Evolutionary conservation across 129 eudicot genomes (phyloP), one percentile per base, ranked within the genome.

Genomic region (Escallonia rubra): DNA sequence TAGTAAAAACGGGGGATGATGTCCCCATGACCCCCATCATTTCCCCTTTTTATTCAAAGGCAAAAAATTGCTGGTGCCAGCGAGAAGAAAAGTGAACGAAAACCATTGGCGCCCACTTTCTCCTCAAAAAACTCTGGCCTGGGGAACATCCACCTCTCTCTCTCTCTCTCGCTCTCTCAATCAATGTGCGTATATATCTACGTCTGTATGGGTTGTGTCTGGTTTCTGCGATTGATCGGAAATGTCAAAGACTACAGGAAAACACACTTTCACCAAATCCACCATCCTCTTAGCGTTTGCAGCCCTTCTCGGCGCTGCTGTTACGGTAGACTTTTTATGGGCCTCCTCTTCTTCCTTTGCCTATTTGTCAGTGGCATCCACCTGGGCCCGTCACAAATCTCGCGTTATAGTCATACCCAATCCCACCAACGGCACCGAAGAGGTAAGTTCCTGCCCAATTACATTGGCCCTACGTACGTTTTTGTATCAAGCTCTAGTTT

Each of bases 41-140:
- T 23, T 23, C 34, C 34, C 34, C 34, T 23, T 23, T 23, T 1
- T 23, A 23, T 23, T 23, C 34, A 0, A 23, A 23, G 34, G 34
- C 34, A 23, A 23, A 23, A 23, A 23, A 23, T 23, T 23, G 34
- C 34, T 23, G 0, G 34, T 23, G 34, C 23, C 15, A 2, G 57
- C 57, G n/a, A 52, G 3, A 52, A 52, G 57, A 3, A 52, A 52
- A 5, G 11, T 6, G 51, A 50, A 70, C 34, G 38, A 47, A 74
- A 76, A 76, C 84, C 84, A 71, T 71, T 80, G 84, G 84, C 84
- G 84, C 80, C 74, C 77, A 41, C 50, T 52, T 49, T 61, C 43
- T 41, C 67, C 47, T 63, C 61, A 46, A 42, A 42, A 56, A 5
- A 53, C 13, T 63, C 10, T 8, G 45, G 55, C 54, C 61, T 48